Evolutionary conservation across 1,284 basidiomycete species (phyloP), one percentile per base, ranked within the genome.

Genomic region (Leccinum subatratum): DNA sequence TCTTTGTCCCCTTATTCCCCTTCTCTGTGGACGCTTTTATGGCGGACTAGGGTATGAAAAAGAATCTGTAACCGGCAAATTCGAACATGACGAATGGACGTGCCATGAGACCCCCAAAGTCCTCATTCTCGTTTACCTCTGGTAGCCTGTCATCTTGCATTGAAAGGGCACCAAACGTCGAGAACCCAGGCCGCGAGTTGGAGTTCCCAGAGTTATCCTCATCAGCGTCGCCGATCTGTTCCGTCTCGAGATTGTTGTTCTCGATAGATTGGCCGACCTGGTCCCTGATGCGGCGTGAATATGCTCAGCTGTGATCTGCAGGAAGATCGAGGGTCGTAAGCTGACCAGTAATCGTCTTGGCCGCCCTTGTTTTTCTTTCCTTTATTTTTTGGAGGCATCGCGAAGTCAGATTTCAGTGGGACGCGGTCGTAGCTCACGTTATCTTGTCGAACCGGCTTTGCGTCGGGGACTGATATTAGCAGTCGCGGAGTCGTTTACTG

Each of bases 311-410:
- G 20, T 39, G 71, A 67, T 73, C 62, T 51, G 12, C n/a, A 48
- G 59, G 39, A 58, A 56, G 56, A 74, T 68, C 64, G 67, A 67
- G 63, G n/a, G 58, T 6, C 30, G 39, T 63, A 25, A 30, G 73
- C 87, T 66, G 71, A 94, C 93, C 93, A 95, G 81, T 86, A 92
- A 70, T 92, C 89, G 65, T 91, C 92, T 69, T 92, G 91, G 72
- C 90, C 81, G 78, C 90, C 93, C 80, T 94, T 94, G 25, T 83
- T 87, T 78, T 94, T 95, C 82, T 95, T 95, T 68, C 86, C 91
- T 77, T 94, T 93, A 74, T 87, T 92, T 81, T 95, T 96, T 63
- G 93, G 93, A 67, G 93, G 82, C 94, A 96, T 95, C 66, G 68
- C 64, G 64, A 42, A 22, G 20, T 54, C 51, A 54, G 22, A 22